Evolutionary conservation across 352 stramenopile species (phyloP), one percentile per base, ranked within the genome.

Genomic region (Phytophthora megakarya): DNA sequence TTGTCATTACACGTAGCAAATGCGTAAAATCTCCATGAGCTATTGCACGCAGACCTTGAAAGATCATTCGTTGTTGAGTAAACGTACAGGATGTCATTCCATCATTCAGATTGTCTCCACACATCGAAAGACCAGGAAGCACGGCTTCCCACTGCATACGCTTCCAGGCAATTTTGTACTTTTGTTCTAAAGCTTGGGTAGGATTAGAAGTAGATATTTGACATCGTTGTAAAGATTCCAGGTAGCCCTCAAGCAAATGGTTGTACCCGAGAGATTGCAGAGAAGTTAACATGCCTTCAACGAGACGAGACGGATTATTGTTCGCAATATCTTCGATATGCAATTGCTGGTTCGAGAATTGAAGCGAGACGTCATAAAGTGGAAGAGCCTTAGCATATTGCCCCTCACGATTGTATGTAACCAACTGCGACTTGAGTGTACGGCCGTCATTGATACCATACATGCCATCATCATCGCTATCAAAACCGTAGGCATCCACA

Each of bases 161-260:
- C 45, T 88, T 90, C 88, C 88, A 96, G 1, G 86, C 84, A 19
- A 91, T 61, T 52, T 93, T 77, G 56, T 89, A 96, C 25, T 84
- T 82, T 60, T 90, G 75, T 38, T 92, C 76, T 50, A 62, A 65
- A 5, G 61, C 52, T 64, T 75, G 70, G 9, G 38, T 23, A 56
- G 39, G 56, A 53, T n/a, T 33, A 1, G 38, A 59, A 1, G n/a
- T 28, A 28, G 28, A 39, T 12, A 8, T 26, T 35, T 38, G 5
- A 16, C 8, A 21, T 13, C n/a, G 43, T 16, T 73, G 52, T n/a
- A 72, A 42, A 5, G 75, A 84, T 22, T 78, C 47, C 19, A 91
- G 55, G 37, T 90, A 89, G 8, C 75, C 70, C 18, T 85, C 53
- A 3, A 95, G 58, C 40, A 95, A 61, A 58, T 92, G 70, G n/a